Base-by-base conservation (phyloP, 345 rosid species). In the Mangifera indica region DNA sequence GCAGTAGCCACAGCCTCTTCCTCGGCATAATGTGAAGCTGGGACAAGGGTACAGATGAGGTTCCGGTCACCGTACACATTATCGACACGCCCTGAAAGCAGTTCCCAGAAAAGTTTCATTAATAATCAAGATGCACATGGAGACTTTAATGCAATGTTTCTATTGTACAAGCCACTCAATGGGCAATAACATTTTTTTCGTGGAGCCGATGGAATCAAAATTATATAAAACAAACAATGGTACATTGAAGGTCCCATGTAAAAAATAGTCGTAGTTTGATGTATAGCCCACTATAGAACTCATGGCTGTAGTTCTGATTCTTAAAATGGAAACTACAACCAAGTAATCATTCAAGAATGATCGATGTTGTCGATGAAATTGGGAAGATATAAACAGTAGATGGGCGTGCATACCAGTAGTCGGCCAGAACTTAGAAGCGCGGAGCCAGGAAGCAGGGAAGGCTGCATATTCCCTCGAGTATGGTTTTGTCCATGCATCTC, bases 31-130 rank as follows among this genome's bases (percentile, higher is more conserved):
- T 81, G 91, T 22, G 90, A 79, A 4, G 79, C 93, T 18, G 97
- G 78, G 12, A 76, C 96, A 71, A 96, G 98, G 73, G 97, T 96
- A 83, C 97, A 91, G 74, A 88, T 72, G 72, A 96, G 92, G 78
- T 96, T 89, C 84, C 98, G 93, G 80, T 96, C 99, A 37, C 99
- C 98, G 54, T 96, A 93, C 44, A 96, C 98, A 62, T 96, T 96
- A 84, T 93, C 97, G 48, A 93, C 93, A 15, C 99, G 99, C 46
- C 99, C 99, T 91, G 78, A 62, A 22, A 67, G 40, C 74, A 77
- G 25, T 46, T 10, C 3, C 15, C 4, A 64, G 22, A 24, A 4
- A 26, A 63, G 26, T 15, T 52, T 72, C 69, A 63, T 61, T 40
- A 37, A 40, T 49, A 40, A 51, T 49, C 66, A 49, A 8, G 46